Evolutionary conservation across 164 flowering plant species (phyloP), one percentile per base, ranked within the genome.

Genomic region (Piper betle): DNA sequence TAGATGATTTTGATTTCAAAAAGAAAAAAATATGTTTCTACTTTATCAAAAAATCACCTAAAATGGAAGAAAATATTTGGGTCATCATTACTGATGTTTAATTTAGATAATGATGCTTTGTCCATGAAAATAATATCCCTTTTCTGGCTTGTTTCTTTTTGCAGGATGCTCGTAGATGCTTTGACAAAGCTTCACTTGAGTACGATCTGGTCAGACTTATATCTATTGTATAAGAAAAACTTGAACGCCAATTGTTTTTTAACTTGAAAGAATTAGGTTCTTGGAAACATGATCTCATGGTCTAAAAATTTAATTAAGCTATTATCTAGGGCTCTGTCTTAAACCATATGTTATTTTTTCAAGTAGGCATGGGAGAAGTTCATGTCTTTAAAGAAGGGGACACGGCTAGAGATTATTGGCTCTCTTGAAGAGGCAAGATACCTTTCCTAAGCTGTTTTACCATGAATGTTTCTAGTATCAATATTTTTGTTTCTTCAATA

Each of bases 161-260:
- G 67, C 72, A 89, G 98, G 96, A 90, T 18, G 83, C 87, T 19
- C 97, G 98, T 20, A 74, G 80, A 55, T 90, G 85, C 62, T 87
- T 86, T 68, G 92, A 89, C 75, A 86, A 85, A 74, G 83, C 96
- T 62, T 62, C 75, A 46, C 59, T 77, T 72, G 76, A 70, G 53
- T 93, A 89, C 75, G 96, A 87, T 77, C 98, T 89, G 96, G 98
- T 89, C 33, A 25, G 33, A 80, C 37, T 17, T 4, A 20, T 20
- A 13, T 56, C 33, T 19, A 39, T 54, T 54, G 57, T 15, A 6
- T 56, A 6, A 42, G 46, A 42, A 10, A 6, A 42, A 42, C 46
- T 10, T 42, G 6, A 10, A 42, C 0, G 46, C 11, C 46, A 42
- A 6, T 42, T 6, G 46, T 10, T 42, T 42, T 25, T 42, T 42